These are phyloP conservation scores for Psilocybe cubensis DNA, from an alignment of 768 basidiomycete species.

Conservation along the genomic window DNA sequence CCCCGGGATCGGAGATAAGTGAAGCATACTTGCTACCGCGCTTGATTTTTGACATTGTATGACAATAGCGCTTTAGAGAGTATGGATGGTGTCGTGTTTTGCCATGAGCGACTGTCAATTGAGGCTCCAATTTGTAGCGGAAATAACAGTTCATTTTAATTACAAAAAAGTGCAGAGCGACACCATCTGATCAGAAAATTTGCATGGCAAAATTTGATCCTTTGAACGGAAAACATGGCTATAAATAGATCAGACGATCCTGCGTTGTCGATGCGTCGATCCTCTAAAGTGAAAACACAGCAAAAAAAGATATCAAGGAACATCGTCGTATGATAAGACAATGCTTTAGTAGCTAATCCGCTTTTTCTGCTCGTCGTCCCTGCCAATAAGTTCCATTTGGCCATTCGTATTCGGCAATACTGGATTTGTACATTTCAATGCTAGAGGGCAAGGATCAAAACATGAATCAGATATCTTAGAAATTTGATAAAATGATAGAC, in stretches of 20 bases:
- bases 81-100: too few relatives aligned
- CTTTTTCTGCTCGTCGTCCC: slow-evolving; percentile 9
- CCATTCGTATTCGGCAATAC: slow-evolving; percentile 85
- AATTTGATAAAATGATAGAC: not conserved
- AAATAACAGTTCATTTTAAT: too few relatives aligned
- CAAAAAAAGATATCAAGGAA: too few relatives aligned
- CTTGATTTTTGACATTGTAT: too few relatives aligned
- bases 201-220: not conserved
- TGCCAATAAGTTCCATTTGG: slow-evolving; percentile 86
- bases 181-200: too few relatives aligned
- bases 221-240: not conserved
- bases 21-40: too few relatives aligned
- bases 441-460: slow-evolving; percentile 39
- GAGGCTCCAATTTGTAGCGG: too few relatives aligned
- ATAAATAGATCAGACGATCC: not conserved
- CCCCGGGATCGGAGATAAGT: too few relatives aligned
- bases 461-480: not conserved
- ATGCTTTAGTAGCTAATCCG: not conserved
- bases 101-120: too few relatives aligned
- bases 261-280: not conserved
- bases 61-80: too few relatives aligned
- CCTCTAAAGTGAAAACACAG: not conserved
- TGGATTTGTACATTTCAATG: slow-evolving; percentile 85
- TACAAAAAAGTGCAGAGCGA: too few relatives aligned
- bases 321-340: too few relatives aligned